Conservation (phyloP, 2,329 filamentous ascomycete species). For the Fusarium begoniae region DNA sequence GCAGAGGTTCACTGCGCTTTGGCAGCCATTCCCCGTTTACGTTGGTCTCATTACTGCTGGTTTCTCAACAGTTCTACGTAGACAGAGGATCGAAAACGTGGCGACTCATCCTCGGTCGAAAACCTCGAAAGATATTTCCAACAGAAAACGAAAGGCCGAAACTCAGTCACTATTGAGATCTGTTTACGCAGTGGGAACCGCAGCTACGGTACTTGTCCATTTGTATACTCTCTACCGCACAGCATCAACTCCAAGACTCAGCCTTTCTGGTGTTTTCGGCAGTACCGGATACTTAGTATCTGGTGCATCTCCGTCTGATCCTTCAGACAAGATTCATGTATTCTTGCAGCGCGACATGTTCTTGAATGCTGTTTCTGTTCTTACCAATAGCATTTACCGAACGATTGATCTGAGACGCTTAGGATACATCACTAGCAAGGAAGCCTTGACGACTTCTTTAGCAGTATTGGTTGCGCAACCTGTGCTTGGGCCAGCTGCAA, state of each 20-base stretch:
- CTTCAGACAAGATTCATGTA: not conserved
- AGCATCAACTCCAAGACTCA: not conserved
- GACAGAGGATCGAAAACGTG: rapidly evolving
- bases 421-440: not conserved
- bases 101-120: rapidly evolving
- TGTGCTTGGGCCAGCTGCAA: constrained; percentile 1
- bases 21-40: constrained; percentile 1
- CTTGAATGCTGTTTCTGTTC: not conserved
- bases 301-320: rapidly evolving
- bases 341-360: constrained; percentile 11
- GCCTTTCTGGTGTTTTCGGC: not conserved
- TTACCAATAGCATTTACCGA: not conserved
- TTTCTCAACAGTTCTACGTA: rapidly evolving
- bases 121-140: rapidly evolving
- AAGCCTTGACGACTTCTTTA: not conserved
- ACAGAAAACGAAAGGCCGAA: rapidly evolving
- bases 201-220: not conserved
- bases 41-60: not conserved
- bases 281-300: not conserved
- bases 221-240: not conserved
- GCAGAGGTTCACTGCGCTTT: not conserved
- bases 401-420: not conserved
- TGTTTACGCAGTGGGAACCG: not conserved
- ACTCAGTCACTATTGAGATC: not conserved
- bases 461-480: not conserved